Conservation (phyloP, 768 basidiomycete species). For the Agrocybe chaxingu region DNA sequence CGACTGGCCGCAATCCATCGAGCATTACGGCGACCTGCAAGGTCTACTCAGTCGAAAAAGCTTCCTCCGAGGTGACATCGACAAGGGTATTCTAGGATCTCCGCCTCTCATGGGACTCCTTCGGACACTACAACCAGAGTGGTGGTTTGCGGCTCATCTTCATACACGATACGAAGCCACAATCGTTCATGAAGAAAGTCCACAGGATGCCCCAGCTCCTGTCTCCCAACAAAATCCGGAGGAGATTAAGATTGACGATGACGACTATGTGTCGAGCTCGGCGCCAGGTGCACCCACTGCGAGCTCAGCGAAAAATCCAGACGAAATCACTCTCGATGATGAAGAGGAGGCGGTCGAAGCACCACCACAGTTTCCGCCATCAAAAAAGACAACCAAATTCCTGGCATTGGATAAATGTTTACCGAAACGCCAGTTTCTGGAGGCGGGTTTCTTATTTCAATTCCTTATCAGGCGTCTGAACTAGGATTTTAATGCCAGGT, state of each 20-base stretch:
- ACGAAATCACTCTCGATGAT: conserved; percentile 49
- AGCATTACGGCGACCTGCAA: conserved; percentile 69
- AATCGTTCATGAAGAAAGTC: conserved; percentile 37
- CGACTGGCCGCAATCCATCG: conserved; percentile 92
- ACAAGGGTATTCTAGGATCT: conserved; percentile 70
- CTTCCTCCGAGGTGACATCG: conserved; percentile 72
- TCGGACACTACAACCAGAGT: conserved; percentile 63
- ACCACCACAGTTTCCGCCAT: conserved; percentile 23
- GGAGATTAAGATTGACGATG: conserved; percentile 45
- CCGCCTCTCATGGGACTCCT: conserved; percentile 83
- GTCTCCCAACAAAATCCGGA: conserved; percentile 39
- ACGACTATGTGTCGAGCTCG: conserved; percentile 28
- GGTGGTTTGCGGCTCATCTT: conserved; percentile 94
- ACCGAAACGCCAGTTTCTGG: conserved; percentile 70
- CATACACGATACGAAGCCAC: conserved; percentile 84
- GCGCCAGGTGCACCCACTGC: neutral
- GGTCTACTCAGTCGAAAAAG: conserved; percentile 72
- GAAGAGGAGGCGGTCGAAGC: conserved; percentile 41
- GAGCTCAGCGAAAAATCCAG: conserved; percentile 32
- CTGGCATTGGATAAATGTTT: conserved; percentile 91
- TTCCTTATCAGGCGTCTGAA: neutral
- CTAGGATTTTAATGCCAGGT: conserved; percentile 44
- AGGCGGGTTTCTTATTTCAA: conserved; percentile 43
- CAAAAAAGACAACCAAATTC: conserved; percentile 60
- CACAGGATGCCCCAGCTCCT: neutral